Percentiles rank a stretch among this genome's conserved stretches.
These are phyloP conservation scores for Boletus rex-veris DNA, from an alignment of 768 basidiomycete species.

Conservation along the genomic window DNA sequence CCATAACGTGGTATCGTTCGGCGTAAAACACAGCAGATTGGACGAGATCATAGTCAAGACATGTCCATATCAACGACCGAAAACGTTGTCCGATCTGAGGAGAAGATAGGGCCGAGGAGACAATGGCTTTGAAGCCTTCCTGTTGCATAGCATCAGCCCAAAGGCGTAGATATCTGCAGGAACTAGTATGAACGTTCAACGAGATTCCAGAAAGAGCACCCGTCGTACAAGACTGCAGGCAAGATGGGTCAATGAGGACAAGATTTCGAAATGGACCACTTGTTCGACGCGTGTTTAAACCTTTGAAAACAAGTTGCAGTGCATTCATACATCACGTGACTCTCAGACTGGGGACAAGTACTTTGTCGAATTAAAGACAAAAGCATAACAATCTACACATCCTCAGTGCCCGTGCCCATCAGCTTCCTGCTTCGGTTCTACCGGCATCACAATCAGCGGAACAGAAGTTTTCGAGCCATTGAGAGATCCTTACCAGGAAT, in stretches of 20 bases:
- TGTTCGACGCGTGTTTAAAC: slow-evolving; percentile 21
- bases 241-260: slow-evolving; percentile 8
- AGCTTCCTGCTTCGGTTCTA: slow-evolving; percentile 69
- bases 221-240: slow-evolving; percentile 9
- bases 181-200: slow-evolving; percentile 17
- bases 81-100: slow-evolving; percentile 66
- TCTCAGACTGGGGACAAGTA: neutral
- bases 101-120: slow-evolving; percentile 40
- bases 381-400: slow-evolving; percentile 10
- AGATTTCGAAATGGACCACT: slow-evolving; percentile 20
- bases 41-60: slow-evolving; percentile 75
- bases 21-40: slow-evolving; percentile 87
- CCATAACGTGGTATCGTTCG: slow-evolving; percentile 75
- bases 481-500: slow-evolving; percentile 61
- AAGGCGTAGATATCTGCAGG: slow-evolving; percentile 27
- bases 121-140: slow-evolving; percentile 38
- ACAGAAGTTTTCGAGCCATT: slow-evolving; percentile 7
- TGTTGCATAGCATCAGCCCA: slow-evolving; percentile 51
- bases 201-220: slow-evolving; percentile 4
- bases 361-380: neutral
- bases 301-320: slow-evolving; percentile 15
- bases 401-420: slow-evolving; percentile 74
- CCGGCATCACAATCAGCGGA: slow-evolving; percentile 14
- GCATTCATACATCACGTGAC: slow-evolving; percentile 30
- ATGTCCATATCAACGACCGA: slow-evolving; percentile 74